These are phyloP conservation scores for Torulaspora delbrueckii DNA, from an alignment of 805 yeast species.

Conservation along the genomic window DNA sequence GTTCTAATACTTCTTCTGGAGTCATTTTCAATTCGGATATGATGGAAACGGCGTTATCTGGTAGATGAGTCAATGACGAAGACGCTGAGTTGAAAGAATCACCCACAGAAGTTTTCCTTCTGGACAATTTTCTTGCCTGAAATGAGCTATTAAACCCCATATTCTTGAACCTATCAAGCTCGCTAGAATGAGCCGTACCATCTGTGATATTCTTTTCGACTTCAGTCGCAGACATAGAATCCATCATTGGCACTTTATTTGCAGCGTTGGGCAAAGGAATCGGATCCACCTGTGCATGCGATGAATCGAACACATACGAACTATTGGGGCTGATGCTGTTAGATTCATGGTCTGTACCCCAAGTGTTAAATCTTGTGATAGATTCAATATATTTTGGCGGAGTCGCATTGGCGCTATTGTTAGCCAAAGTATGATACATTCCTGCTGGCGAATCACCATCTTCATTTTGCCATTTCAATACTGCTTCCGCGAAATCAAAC, in stretches of 20 bases:
- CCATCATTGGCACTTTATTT: conserved; percentile 6
- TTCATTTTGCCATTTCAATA: conserved; percentile 43
- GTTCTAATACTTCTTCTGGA: conserved; percentile 30
- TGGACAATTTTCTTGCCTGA: conserved; percentile 4
- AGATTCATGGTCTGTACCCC: conserved; percentile 10
- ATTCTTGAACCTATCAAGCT: background rate
- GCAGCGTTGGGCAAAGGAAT: conserved; percentile 34
- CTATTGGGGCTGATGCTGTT: conserved; percentile 13
- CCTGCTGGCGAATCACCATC: conserved; percentile 5
- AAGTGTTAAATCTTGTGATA: conserved; percentile 12
- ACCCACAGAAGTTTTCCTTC: conserved; percentile 12
- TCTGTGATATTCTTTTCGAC: background rate
- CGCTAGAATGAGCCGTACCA: background rate
- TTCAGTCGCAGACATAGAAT: conserved; percentile 14
- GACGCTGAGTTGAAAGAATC: conserved; percentile 18
- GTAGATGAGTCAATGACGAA: conserved; percentile 17
- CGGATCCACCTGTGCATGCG: conserved; percentile 37
- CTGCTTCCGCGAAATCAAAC: conserved; percentile 49
- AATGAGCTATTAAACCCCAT: conserved; percentile 1
- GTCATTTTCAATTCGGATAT: conserved; percentile 18
- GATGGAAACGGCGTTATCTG: conserved; percentile 14
- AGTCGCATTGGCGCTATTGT: conserved; percentile 1
- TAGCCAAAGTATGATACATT: background rate
- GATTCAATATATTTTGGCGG: conserved; percentile 1
- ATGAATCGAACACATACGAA: conserved; percentile 25